These are phyloP conservation scores for Exophiala calicioides DNA, from an alignment of 2,329 filamentous ascomycete genomes.

Conservation along the genomic window DNA sequence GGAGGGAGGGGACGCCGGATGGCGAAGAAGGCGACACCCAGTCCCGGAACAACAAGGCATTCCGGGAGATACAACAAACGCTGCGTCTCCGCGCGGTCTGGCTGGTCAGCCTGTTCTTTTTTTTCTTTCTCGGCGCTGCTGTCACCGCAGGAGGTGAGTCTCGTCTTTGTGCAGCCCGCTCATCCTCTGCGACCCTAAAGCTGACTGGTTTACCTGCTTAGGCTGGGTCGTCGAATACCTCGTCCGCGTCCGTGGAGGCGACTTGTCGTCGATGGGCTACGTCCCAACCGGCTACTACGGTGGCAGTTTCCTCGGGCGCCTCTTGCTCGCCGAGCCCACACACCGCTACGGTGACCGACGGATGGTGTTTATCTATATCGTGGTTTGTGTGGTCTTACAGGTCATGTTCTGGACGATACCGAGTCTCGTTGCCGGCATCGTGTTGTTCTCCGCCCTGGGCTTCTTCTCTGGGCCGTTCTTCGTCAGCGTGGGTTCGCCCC, in stretches of 20 bases:
- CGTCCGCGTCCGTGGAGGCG: constrained; percentile 69
- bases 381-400: constrained; percentile 62
- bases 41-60: constrained; percentile 28
- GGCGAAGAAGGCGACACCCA: constrained; percentile 33
- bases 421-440: constrained; percentile 67
- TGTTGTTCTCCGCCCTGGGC: constrained; percentile 68
- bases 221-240: constrained; percentile 68
- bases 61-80: constrained; percentile 22
- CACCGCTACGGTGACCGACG: constrained; percentile 65
- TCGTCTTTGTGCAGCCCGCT: constrained; percentile 49
- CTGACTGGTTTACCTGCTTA: constrained; percentile 56
- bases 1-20: constrained; percentile 52
- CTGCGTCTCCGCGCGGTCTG: constrained; percentile 57
- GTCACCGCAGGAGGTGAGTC: constrained; percentile 73
- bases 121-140: constrained; percentile 72
- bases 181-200: neutral
- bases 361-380: constrained; percentile 62
- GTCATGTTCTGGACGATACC: constrained; percentile 78
- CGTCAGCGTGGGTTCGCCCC: constrained; percentile 47
- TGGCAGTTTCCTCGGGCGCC: constrained; percentile 69
- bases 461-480: constrained; percentile 77
- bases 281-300: constrained; percentile 74
- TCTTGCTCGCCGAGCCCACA: constrained; percentile 71
- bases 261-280: constrained; percentile 70
- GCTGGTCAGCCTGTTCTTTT: constrained; percentile 68